Evolutionary conservation across 2,329 filamentous ascomycete genomes (phyloP).

Genomic region (Cadophora luteo-olivacea): DNA sequence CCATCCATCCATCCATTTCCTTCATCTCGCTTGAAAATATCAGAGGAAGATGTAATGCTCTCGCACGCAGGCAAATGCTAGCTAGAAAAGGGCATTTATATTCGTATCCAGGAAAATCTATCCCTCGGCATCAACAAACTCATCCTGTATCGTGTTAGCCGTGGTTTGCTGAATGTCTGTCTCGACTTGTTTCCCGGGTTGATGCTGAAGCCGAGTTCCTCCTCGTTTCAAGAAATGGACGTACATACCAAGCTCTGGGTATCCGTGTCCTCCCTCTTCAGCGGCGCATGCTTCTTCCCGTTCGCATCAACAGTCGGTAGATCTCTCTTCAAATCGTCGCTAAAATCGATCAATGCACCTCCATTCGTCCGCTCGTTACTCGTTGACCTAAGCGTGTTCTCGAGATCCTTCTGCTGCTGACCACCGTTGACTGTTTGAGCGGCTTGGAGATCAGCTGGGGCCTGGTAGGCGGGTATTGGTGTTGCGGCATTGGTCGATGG

Average conservation of each 20-base stretch:
- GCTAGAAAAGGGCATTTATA: neutral
- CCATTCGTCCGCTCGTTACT: slow-evolving; percentile 28
- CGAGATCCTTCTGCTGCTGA: slow-evolving; percentile 41
- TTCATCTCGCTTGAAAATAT: neutral
- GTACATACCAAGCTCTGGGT: slow-evolving; percentile 33
- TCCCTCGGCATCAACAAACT: slow-evolving; percentile 45
- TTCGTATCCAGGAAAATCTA: slow-evolving; percentile 24
- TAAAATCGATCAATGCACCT: slow-evolving; percentile 56
- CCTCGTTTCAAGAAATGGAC: no score
- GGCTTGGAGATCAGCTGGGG: slow-evolving; percentile 36
- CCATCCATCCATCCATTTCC: neutral
- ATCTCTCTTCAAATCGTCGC: slow-evolving; percentile 58
- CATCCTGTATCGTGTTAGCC: slow-evolving; percentile 31
- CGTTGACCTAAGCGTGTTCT: slow-evolving; percentile 39
- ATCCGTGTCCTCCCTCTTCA: slow-evolving; percentile 42
- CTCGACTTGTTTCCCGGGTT: no score
- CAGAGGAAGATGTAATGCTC: neutral
- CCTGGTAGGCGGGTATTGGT: slow-evolving; percentile 17
- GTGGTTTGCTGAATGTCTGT: no score
- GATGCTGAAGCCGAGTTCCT: no score
- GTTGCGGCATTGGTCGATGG: slow-evolving; percentile 12
- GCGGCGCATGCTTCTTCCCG: neutral
- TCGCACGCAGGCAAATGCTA: slow-evolving; percentile 6
- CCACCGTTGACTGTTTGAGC: slow-evolving; percentile 39
- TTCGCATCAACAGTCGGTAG: slow-evolving; percentile 47